Conservation (phyloP, 2,329 filamentous ascomycete species). For the Graphilbum ipis-grandicollis region DNA sequence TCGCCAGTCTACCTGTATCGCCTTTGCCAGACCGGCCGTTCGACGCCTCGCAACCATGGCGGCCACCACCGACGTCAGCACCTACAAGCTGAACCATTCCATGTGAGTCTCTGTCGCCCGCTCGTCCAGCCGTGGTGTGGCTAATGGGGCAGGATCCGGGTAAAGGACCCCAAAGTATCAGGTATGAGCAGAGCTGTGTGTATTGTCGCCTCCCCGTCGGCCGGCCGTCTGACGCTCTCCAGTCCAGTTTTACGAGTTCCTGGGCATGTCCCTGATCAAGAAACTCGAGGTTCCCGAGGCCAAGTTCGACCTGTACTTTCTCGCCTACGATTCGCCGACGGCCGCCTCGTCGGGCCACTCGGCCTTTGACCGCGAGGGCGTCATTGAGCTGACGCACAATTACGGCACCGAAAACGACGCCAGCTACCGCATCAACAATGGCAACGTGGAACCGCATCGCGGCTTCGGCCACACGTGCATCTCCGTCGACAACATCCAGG, state of each 20-base stretch:
- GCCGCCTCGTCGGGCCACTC: conserved; percentile 58
- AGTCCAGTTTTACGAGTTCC: conserved; percentile 86
- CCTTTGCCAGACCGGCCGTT: too few species aligned
- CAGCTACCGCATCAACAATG: conserved; percentile 66
- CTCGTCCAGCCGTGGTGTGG: background rate
- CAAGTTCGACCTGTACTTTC: conserved; percentile 92
- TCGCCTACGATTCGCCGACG: conserved; percentile 66
- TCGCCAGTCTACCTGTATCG: too few species aligned
- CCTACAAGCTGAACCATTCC: conserved; percentile 77
- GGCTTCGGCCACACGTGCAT: conserved; percentile 81
- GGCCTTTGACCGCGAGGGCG: conserved; percentile 66
- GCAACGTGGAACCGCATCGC: conserved; percentile 75
- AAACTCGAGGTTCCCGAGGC: conserved; percentile 68
- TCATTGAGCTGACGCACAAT: conserved; percentile 72
- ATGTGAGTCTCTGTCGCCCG: conserved; percentile 36
- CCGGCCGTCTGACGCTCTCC: too few species aligned
- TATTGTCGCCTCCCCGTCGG: too few species aligned
- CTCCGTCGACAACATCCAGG: conserved; percentile 68
- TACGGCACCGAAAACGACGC: conserved; percentile 82
- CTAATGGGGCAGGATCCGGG: conserved; percentile 51
- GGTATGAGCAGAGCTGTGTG: too few species aligned
- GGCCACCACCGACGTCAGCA: conserved; percentile 52
- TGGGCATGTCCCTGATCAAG: conserved; percentile 72
- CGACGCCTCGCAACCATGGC: conserved; percentile 35
- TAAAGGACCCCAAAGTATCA: conserved; percentile 81